Evolutionary conservation across 768 basidiomycete genomes (phyloP), one percentile per base, ranked within the genome.

Genomic region (Russula emetica): DNA sequence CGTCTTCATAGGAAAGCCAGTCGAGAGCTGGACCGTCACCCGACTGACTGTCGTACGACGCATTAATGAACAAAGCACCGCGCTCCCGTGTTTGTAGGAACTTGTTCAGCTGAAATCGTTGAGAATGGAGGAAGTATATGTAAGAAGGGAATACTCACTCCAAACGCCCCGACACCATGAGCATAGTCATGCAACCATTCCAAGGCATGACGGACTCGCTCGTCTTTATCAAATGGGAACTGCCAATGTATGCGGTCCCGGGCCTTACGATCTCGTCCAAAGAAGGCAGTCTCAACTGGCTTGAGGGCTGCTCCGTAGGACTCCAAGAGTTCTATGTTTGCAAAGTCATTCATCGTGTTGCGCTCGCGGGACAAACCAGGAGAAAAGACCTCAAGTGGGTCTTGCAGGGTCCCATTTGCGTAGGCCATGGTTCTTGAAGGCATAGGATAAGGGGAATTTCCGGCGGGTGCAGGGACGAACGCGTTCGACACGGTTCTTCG

Each of bases 231-330:
- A 36, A 64, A 58, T 44, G 66, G 65, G 20, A 70, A 70, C 34
- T 62, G 49, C 69, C 69, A 70, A 30, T 68, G 63, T 56, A 70
- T 64, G 36, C 69, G 65, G 26, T 70, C 69, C 28, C 60, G 64
- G 11, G 69, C 66, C 45, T 65, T 62, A 10, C 69, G 67, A 34
- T 70, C 58, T 38, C 64, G 63, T 14, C 69, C 69, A 5, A 69
- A 70, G n/a, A 70, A 60, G 18, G 69, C 69, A 28, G 40, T 47
- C 56, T 58, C n/a, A 28, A 64, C 66, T 1, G 57, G 36, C 18
- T 26, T 38, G 45, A 70, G 45, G 24, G 62, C 63, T 38, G 61
- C 60, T 4, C 69, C 69, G 36, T 42, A 36, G 11, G 69, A 63
- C 32, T 67, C 66, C 38, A 64, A 36, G 47, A 60, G 55, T 4